These are phyloP conservation scores for Meyerozyma sp. DNA, from an alignment of 1,139 yeast genomes.

Conservation along the genomic window DNA sequence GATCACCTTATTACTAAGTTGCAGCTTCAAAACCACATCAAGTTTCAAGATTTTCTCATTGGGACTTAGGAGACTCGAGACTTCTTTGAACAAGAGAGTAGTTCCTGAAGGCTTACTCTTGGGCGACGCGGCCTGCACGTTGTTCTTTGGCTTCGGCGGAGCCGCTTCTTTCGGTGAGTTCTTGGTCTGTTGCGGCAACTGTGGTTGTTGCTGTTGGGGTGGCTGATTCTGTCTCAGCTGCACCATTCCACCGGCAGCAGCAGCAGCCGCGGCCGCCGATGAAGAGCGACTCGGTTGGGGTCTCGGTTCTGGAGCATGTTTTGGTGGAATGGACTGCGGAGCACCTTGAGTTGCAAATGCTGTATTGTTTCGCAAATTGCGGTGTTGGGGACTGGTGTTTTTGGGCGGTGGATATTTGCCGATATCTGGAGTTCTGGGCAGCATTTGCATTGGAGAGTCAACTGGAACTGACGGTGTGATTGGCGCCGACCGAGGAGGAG, in stretches of 20 bases:
- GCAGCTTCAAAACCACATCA: slow-evolving; percentile 36
- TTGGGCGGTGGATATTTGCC: neutral
- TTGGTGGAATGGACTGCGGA: neutral
- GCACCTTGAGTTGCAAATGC: slow-evolving; percentile 1
- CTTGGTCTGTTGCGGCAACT: neutral
- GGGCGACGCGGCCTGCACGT: neutral
- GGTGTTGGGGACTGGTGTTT: slow-evolving; percentile 1
- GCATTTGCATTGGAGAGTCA: neutral
- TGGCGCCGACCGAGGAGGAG: neutral
- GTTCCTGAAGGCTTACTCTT: neutral
- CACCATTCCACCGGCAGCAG: slow-evolving; percentile 8
- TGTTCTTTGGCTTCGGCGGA: neutral
- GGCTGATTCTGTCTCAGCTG: neutral
- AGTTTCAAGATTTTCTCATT: slow-evolving; percentile 40
- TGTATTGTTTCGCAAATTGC: slow-evolving; percentile 1
- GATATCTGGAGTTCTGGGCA: neutral
- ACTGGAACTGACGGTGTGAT: neutral
- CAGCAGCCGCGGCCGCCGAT: slow-evolving; percentile 12
- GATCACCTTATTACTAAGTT: slow-evolving; percentile 21
- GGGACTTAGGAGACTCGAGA: slow-evolving; percentile 26
- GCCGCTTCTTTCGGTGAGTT: neutral
- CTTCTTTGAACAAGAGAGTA: slow-evolving; percentile 22
- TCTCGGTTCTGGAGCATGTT: neutral
- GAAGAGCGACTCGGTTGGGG: neutral
- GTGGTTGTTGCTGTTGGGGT: neutral